phyloP scores from a whole-genome alignment of 2,329 filamentous ascomycete species.

The Blastomyces silverae region DNA sequence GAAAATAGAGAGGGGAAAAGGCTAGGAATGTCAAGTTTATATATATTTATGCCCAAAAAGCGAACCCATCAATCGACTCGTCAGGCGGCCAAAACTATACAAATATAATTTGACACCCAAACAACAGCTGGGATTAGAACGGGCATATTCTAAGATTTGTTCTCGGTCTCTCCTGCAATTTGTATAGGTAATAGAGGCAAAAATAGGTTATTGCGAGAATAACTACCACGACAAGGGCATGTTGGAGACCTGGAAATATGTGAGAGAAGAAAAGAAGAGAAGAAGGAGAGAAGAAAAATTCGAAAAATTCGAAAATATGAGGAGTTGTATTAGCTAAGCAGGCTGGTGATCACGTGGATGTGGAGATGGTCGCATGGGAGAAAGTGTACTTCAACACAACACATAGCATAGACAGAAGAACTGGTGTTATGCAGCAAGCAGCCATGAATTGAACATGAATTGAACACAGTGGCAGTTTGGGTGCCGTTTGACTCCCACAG shows the following conservation, averaged over 20 bases:
- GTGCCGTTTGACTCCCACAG: no score
- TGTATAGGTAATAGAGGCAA: conserved; percentile 33
- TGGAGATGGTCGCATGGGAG: no score
- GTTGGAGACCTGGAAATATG: conserved; percentile 36
- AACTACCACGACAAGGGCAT: conserved; percentile 39
- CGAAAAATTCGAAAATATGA: conserved; percentile 17
- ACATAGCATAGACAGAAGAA: no score
- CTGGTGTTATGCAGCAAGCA: no score
- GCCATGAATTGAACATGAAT: no score
- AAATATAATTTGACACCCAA: conserved; percentile 21
- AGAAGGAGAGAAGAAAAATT: conserved; percentile 23
- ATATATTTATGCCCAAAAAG: conserved; percentile 41
- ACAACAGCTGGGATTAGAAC: conserved; percentile 39
- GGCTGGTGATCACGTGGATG: no score
- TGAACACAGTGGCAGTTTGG: no score
- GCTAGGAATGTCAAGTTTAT: neutral
- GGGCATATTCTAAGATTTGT: conserved; percentile 29
- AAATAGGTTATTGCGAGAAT: conserved; percentile 1
- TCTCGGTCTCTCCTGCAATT: conserved; percentile 42
- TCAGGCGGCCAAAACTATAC: conserved; percentile 17
- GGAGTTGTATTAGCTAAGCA: no score
- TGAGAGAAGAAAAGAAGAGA: conserved; percentile 27
- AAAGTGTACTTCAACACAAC: no score
- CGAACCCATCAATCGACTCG: conserved; percentile 38
- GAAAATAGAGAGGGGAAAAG: neutral